Evolutionary conservation across 1,139 yeast species (phyloP), one percentile per base, ranked within the genome.

Genomic region (Suhomyces wounanorum): DNA sequence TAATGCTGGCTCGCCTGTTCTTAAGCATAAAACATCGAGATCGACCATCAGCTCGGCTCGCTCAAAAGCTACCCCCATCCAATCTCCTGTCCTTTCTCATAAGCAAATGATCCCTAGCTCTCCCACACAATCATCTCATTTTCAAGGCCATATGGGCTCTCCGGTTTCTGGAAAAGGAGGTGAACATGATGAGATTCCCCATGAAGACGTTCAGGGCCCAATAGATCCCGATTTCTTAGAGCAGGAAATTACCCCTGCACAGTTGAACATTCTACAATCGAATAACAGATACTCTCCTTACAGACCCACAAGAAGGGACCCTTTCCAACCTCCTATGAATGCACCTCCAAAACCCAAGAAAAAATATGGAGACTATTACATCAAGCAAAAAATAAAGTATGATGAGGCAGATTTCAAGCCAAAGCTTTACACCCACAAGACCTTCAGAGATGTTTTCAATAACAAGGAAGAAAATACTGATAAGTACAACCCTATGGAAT

Each of bases 401-500:
- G 78, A 75, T 45, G 67, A 63, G 17, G 72, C 79, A 0, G 63
- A 60, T 13, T 62, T 57, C 45, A 73, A 73, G 53, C 78, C 78
- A 3, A 70, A 66, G 43, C 52, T 67, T 52, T 76, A 75, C 59
- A 70, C 78, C 1, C 79, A 75, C 53, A 72, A 70, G 50, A 75
- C 79, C 0, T 73, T 75, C 54, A 57, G 64, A 35, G 77, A 75
- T 8, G 78, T 76, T 7, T 75, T 76, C 53, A 58, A 61, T 16
- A 73, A 75, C 49, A 54, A 55, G 33, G 67, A 68, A 8, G 75
- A 72, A 41, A 61, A 58, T 23, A 56, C 61, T 30, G 69, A 65
- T 36, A 66, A 65, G 46, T 72, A 71, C 51, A 75, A 73, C 52
- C 81, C 81, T 5, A 73, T 73, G 61, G 79, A 75, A 52, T 57